A percentile compares a stretch with the other conserved stretches of the same genome.
phyloP scores from a whole-genome alignment of 2,329 filamentous ascomycete species.

The Aschersonia sp. region DNA sequence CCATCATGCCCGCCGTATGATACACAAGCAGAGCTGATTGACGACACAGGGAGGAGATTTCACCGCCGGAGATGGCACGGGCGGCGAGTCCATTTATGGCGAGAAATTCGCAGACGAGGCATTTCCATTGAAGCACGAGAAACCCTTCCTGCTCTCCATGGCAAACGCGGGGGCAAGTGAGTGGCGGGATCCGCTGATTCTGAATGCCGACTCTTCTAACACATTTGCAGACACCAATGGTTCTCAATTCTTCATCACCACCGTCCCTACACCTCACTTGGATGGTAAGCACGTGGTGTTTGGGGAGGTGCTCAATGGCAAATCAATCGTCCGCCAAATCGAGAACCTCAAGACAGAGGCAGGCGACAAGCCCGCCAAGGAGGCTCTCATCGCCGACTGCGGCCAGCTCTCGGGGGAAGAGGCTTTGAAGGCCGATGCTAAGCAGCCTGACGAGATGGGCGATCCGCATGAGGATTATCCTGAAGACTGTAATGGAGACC shows the following conservation, averaged over 20 bases:
- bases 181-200: slow-evolving; percentile 11
- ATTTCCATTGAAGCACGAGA: slow-evolving; percentile 81
- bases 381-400: slow-evolving; percentile 66
- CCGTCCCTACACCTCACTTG: slow-evolving; percentile 83
- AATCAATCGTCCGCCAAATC: slow-evolving; percentile 77
- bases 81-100: slow-evolving; percentile 94
- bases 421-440: slow-evolving; percentile 50
- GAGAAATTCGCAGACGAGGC: slow-evolving; percentile 97
- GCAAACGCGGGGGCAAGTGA: slow-evolving; percentile 86
- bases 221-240: slow-evolving; percentile 63
- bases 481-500: slow-evolving; percentile 55
- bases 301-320: slow-evolving; percentile 83
- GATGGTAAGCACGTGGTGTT: slow-evolving; percentile 97
- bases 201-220: background rate
- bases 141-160: slow-evolving; percentile 91
- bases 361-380: slow-evolving; percentile 62
- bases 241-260: slow-evolving; percentile 97
- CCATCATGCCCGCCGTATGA: background rate
- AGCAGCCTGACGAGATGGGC: slow-evolving; percentile 63
- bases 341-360: slow-evolving; percentile 66
- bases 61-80: slow-evolving; percentile 84
- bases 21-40: background rate
- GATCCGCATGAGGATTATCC: slow-evolving; percentile 94
- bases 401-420: slow-evolving; percentile 67
- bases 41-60: slow-evolving; percentile 71